phyloP scores from a whole-genome alignment of 495 filamentous ascomycete genomes.

The Penicillium herquei region DNA sequence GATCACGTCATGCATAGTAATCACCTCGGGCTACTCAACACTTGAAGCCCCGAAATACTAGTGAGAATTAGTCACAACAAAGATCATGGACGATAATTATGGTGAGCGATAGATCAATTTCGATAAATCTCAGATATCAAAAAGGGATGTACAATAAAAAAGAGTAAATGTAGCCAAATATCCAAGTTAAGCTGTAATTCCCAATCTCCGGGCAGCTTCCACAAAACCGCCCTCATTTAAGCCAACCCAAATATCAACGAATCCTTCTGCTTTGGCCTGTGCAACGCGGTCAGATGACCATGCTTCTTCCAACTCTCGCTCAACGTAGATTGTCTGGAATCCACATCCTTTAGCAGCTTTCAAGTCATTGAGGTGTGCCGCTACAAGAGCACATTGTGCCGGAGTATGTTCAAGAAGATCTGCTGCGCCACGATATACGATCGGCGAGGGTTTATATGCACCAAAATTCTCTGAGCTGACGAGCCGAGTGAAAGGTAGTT shows the following conservation, averaged over 20 bases:
- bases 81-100: not conserved
- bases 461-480: constrained; percentile 66
- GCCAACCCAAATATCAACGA: constrained; percentile 46
- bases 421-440: constrained; percentile 67
- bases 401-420: constrained; percentile 54
- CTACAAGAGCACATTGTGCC: constrained; percentile 71
- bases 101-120: too few species aligned
- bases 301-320: constrained; percentile 63
- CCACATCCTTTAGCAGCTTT: constrained; percentile 63
- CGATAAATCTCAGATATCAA: too few species aligned
- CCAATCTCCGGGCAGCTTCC: constrained; percentile 35
- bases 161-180: too few species aligned
- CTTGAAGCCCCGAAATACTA: too few species aligned
- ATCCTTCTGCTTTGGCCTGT: constrained; percentile 53
- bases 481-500: constrained; percentile 60
- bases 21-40: too few species aligned
- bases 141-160: too few species aligned
- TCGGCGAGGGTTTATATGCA: constrained; percentile 74
- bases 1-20: too few species aligned
- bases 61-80: not conserved
- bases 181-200: constrained; percentile 13
- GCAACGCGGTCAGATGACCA: constrained; percentile 51
- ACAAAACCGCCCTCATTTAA: constrained; percentile 27
- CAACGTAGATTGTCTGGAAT: constrained; percentile 73
- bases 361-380: constrained; percentile 69